Evolutionary conservation across 2,329 filamentous ascomycete genomes (phyloP).

Genomic region (Emergomyces pasteurianus): DNA sequence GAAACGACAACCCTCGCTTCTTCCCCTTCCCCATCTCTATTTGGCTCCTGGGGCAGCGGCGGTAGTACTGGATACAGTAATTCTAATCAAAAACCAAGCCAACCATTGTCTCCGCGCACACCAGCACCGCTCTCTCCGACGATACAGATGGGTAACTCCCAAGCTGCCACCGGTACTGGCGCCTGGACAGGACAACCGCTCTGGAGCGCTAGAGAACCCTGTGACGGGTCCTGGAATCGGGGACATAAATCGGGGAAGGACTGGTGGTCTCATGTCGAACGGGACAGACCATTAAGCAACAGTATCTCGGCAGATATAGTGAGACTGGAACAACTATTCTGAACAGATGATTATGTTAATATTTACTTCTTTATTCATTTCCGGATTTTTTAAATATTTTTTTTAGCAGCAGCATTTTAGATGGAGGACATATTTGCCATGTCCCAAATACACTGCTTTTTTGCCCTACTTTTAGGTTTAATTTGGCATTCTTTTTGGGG

Average conservation of each 20-base stretch:
- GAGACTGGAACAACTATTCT: constrained; percentile 3
- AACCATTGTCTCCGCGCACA: constrained; percentile 6
- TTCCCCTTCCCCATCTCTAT: constrained; percentile 8
- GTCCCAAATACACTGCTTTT: neutral
- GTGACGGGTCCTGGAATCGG: constrained; percentile 34
- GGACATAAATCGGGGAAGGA: constrained; percentile 26
- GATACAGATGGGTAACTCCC: constrained; percentile 1
- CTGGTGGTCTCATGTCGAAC: constrained; percentile 36
- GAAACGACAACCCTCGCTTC: constrained; percentile 3
- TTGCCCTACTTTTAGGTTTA: too few species aligned
- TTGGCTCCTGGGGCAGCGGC: constrained; percentile 6
- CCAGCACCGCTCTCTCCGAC: constrained; percentile 10
- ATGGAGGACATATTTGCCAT: neutral
- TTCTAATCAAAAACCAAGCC: constrained; percentile 1
- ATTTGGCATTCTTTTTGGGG: too few species aligned
- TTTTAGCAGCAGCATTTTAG: neutral
- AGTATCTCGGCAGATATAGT: neutral
- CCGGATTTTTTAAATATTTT: too few species aligned
- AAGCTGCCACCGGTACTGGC: neutral
- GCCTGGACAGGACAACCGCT: constrained; percentile 14
- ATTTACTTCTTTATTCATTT: neutral
- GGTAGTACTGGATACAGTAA: constrained; percentile 1
- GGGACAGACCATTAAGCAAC: constrained; percentile 21
- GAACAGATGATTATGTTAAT: neutral
- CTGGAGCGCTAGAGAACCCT: constrained; percentile 30